Percentiles rank a stretch among this genome's conserved stretches.
phyloP scores from a whole-genome alignment of 2,329 filamentous ascomycete genomes.

The Fusarium tuaranense region DNA sequence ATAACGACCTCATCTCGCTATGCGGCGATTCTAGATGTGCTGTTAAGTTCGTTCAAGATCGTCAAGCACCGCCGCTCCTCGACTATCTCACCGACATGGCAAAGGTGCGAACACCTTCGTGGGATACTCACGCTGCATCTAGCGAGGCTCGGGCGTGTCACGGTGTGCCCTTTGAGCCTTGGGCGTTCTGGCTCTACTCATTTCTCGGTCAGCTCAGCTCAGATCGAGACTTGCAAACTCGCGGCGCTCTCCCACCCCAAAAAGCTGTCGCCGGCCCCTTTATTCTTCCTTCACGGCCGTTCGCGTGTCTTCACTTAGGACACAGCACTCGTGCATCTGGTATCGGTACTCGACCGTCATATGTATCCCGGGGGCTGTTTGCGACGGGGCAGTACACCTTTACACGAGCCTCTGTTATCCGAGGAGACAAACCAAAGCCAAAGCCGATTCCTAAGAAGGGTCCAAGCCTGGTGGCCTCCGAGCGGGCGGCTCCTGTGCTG shows the following conservation, averaged over 20 bases:
- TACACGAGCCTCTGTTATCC: slow-evolving; percentile 36
- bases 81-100: slow-evolving; percentile 50
- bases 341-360: slow-evolving; percentile 50
- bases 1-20: slow-evolving; percentile 50
- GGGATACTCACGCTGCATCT: slow-evolving; percentile 46
- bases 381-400: slow-evolving; percentile 51
- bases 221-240: slow-evolving; percentile 49
- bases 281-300: slow-evolving; percentile 53
- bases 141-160: slow-evolving; percentile 49
- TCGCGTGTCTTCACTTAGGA: slow-evolving; percentile 53
- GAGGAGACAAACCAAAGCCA: slow-evolving; percentile 4
- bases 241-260: slow-evolving; percentile 28
- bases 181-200: slow-evolving; percentile 57
- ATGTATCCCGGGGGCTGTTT: slow-evolving; percentile 52
- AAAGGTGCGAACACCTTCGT: slow-evolving; percentile 46
- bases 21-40: slow-evolving; percentile 49
- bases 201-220: slow-evolving; percentile 53
- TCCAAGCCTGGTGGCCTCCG: slow-evolving; percentile 22
- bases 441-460: slow-evolving; percentile 23
- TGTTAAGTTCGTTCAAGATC: slow-evolving; percentile 48
- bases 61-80: slow-evolving; percentile 48
- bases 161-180: slow-evolving; percentile 51
- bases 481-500: slow-evolving; percentile 31
- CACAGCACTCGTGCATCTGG: slow-evolving; percentile 50
- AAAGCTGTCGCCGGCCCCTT: slow-evolving; percentile 52